These are phyloP conservation scores for Clarireedia homoeocarpa DNA, from an alignment of 2,329 filamentous ascomycete species.

Conservation along the genomic window DNA sequence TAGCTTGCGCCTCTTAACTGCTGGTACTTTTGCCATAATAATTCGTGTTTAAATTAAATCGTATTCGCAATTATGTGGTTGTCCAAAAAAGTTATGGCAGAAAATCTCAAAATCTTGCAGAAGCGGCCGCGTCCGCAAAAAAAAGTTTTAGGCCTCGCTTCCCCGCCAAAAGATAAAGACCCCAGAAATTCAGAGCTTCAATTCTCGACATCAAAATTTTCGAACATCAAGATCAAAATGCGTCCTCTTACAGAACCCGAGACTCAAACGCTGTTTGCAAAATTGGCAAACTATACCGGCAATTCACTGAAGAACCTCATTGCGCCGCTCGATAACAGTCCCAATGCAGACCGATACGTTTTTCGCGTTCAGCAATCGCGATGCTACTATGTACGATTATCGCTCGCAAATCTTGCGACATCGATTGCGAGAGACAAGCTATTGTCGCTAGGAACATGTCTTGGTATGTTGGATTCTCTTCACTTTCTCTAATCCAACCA, in stretches of 20 bases:
- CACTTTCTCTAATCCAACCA: neutral
- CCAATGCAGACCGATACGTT: conserved; percentile 69
- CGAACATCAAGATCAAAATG: conserved; percentile 41
- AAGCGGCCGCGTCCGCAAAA: conserved; percentile 19
- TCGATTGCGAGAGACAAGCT: conserved; percentile 75
- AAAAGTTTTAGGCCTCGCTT: conserved; percentile 21
- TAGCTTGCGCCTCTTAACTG: conserved; percentile 49
- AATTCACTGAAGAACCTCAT: conserved; percentile 80
- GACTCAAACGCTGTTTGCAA: conserved; percentile 77
- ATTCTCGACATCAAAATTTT: neutral
- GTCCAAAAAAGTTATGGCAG: conserved; percentile 1
- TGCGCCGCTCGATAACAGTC: conserved; percentile 59
- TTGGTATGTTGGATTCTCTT: conserved; percentile 40
- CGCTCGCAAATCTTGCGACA: conserved; percentile 84
- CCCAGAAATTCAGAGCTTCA: conserved; percentile 10
- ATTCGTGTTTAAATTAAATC: conserved; percentile 7
- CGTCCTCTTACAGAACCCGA: conserved; percentile 73
- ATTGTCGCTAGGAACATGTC: conserved; percentile 79
- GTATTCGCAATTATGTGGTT: neutral
- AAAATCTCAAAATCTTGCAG: conserved; percentile 7
- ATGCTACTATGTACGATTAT: conserved; percentile 87
- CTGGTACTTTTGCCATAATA: conserved; percentile 27
- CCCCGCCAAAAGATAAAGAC: conserved; percentile 18
- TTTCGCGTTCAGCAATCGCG: conserved; percentile 77
- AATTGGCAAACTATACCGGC: conserved; percentile 90